Conservation (phyloP, 352 stramenopile genomes). For the Pythium rishiriense region DNA sequence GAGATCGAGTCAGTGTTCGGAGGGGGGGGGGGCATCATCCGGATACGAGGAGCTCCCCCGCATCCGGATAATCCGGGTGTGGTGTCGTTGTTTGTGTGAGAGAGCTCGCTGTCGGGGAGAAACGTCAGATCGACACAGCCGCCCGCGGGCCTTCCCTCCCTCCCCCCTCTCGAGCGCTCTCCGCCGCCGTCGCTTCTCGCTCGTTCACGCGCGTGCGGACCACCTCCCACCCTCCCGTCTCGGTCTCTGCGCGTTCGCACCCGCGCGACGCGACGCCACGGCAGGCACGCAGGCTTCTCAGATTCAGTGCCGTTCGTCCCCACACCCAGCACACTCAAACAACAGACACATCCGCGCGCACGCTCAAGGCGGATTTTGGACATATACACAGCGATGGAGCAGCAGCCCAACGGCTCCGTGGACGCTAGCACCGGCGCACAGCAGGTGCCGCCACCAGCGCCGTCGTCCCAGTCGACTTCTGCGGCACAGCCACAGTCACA, state of each 20-base stretch:
- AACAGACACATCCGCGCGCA: neutral
- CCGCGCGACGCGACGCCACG: neutral
- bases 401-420: neutral
- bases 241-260: neutral
- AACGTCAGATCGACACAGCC: constrained; percentile 30
- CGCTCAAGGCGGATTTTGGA: too few relatives aligned
- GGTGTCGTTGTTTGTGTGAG: constrained; percentile 9
- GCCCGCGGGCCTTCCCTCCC: neutral
- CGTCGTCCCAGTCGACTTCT: constrained; percentile 4
- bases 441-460: constrained; percentile 10
- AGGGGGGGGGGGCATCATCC: constrained; percentile 9
- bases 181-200: neutral
- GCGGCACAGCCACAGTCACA: constrained; percentile 1
- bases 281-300: neutral
- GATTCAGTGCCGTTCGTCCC: neutral
- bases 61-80: constrained; percentile 21
- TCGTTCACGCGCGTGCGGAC: neutral
- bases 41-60: constrained; percentile 8
- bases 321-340: too few relatives aligned
- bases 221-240: neutral
- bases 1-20: constrained; percentile 17
- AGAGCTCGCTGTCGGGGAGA: constrained; percentile 18
- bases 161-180: too few relatives aligned
- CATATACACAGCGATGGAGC: neutral
- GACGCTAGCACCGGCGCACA: neutral